These are phyloP conservation scores for Yarrowia deformans DNA, from an alignment of 805 yeast genomes.

Conservation along the genomic window DNA sequence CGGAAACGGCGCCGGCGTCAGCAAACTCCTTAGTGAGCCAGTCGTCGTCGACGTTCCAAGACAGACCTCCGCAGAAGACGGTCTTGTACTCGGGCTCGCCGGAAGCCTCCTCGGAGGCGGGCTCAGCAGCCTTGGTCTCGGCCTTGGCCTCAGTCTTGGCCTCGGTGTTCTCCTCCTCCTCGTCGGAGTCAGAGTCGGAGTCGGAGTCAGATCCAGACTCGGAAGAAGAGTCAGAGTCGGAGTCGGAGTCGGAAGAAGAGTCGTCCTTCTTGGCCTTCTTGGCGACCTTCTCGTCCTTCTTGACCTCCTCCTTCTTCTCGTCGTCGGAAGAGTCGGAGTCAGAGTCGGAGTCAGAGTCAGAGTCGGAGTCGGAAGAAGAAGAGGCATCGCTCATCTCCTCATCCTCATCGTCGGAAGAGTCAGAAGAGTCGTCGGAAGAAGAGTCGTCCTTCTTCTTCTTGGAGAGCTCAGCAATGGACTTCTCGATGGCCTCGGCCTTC, in stretches of 20 bases:
- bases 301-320: slow-evolving; percentile 41
- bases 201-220: slow-evolving; percentile 46
- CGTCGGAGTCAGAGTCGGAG: slow-evolving; percentile 50
- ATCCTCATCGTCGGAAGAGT: slow-evolving; percentile 42
- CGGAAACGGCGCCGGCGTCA: slow-evolving; percentile 78
- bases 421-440: slow-evolving; percentile 45
- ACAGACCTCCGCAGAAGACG: slow-evolving; percentile 93
- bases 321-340: slow-evolving; percentile 40
- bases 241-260: slow-evolving; percentile 45
- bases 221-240: slow-evolving; percentile 45
- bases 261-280: slow-evolving; percentile 56
- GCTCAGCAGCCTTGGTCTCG: slow-evolving; percentile 46
- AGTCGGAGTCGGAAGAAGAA: slow-evolving; percentile 45
- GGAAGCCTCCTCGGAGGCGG: slow-evolving; percentile 49
- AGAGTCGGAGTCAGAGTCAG: slow-evolving; percentile 41
- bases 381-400: slow-evolving; percentile 49
- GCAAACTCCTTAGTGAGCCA: slow-evolving; percentile 91
- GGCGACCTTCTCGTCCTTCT: slow-evolving; percentile 64
- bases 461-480: slow-evolving; percentile 37
- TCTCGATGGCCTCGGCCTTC: slow-evolving; percentile 33
- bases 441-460: slow-evolving; percentile 45
- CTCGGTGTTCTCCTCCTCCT: slow-evolving; percentile 52
- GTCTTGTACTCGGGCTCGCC: slow-evolving; percentile 68
- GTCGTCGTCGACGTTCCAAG: slow-evolving; percentile 96
- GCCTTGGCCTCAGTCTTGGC: slow-evolving; percentile 59